Conservation (phyloP, 257 asterid genomes). For the Solanum appendiculatum region DNA sequence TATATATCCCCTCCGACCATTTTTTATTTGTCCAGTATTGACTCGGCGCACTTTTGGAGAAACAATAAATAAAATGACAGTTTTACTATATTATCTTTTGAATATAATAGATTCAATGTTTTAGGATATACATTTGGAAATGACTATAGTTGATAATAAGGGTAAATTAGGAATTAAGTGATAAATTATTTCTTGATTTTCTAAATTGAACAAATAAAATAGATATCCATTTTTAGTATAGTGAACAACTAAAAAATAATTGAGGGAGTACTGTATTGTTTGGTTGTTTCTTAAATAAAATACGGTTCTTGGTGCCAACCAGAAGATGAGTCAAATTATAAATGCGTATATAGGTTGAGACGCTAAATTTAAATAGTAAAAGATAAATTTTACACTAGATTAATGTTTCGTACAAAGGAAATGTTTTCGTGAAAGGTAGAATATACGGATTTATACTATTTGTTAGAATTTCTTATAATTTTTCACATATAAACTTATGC, state of each 20-base stretch:
- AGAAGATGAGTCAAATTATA: not conserved
- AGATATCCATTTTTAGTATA: no score
- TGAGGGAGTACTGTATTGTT: no score
- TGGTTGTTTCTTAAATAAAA: no score
- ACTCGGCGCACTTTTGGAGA: fast-evolving
- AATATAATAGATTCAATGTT: not conserved
- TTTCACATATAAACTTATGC: no score
- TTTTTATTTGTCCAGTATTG: not conserved
- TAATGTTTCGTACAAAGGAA: no score
- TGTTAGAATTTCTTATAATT: no score
- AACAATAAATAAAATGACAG: not conserved
- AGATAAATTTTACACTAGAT: no score
- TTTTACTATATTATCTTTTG: not conserved
- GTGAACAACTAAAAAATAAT: no score
- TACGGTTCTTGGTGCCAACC: not conserved
- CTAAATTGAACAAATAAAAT: not conserved
- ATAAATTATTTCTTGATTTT: not conserved
- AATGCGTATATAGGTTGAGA: not conserved
- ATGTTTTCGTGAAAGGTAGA: no score
- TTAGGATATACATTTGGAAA: not conserved
- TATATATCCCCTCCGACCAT: not conserved
- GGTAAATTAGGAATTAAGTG: not conserved
- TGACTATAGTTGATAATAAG: not conserved
- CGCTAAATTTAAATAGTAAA: not conserved
- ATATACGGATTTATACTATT: no score